Conservation (phyloP, 2,329 filamentous ascomycete genomes). For the Monilinia fructigena region DNA sequence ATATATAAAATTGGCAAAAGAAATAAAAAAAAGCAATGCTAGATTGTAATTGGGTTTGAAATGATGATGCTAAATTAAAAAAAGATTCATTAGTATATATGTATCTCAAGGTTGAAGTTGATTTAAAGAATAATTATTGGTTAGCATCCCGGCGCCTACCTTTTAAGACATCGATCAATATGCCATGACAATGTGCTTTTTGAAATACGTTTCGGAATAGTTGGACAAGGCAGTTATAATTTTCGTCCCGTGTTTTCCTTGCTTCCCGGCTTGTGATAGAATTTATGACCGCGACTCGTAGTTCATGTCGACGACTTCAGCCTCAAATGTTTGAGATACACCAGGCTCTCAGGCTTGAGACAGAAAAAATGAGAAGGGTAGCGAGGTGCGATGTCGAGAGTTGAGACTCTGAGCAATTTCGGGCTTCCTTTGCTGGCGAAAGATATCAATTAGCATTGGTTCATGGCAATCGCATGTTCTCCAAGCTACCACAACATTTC, state of each 20-base stretch:
- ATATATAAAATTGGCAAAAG: conserved; percentile 9
- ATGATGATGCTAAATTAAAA: conserved; percentile 18
- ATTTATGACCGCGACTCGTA: conserved; percentile 15
- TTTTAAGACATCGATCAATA: conserved; percentile 22
- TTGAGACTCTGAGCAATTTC: neutral
- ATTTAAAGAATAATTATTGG: neutral
- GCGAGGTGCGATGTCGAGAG: conserved; percentile 14
- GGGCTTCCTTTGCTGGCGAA: conserved; percentile 2
- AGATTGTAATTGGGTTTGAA: conserved; percentile 1
- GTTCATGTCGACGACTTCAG: conserved; percentile 24
- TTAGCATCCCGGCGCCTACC: conserved; percentile 15
- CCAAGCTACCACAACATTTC: conserved; percentile 3
- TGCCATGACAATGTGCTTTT: conserved; percentile 11
- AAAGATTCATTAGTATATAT: conserved; percentile 15
- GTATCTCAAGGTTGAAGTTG: neutral
- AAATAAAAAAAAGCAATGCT: conserved; percentile 8
- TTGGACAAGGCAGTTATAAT: conserved; percentile 2
- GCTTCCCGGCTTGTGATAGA: conserved; percentile 17
- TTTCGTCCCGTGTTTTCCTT: conserved; percentile 14
- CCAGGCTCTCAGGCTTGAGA: conserved; percentile 5
- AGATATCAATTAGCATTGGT: conserved; percentile 18
- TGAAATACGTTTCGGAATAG: conserved; percentile 10
- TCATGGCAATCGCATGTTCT: conserved; percentile 17
- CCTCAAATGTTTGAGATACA: conserved; percentile 21
- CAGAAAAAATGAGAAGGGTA: neutral